Conservation (phyloP, 176 grass and related monocot species). For the Ensete ventricosum region DNA sequence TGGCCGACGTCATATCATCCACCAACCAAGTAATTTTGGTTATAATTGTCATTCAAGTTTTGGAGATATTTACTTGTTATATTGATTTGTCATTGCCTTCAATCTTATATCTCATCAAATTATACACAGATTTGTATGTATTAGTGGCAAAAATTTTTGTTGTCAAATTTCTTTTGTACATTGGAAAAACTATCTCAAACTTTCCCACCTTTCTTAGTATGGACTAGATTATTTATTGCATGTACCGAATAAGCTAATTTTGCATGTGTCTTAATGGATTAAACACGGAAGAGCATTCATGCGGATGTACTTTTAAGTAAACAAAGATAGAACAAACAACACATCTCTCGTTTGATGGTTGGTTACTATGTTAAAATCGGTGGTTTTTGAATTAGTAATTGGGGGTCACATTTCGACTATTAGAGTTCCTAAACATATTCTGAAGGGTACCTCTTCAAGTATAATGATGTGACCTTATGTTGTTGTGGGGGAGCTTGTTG, state of each 20-base stretch:
- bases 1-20: constrained; percentile 99
- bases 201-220: neutral
- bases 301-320: no score
- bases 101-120: no score
- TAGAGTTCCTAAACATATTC: no score
- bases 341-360: no score
- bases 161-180: neutral
- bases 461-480: no score
- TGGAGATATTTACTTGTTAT: neutral
- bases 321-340: no score
- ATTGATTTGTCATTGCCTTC: neutral
- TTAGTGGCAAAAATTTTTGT: neutral
- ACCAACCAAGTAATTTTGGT: constrained; percentile 37
- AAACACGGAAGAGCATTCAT: neutral
- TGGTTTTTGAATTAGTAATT: no score
- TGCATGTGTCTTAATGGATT: neutral
- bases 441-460: no score
- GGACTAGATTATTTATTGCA: neutral
- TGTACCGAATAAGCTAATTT: neutral
- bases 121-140: neutral
- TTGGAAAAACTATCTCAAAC: no score
- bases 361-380: no score
- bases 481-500: no score
- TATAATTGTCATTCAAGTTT: neutral
- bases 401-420: no score